A percentile compares a stretch with the other conserved stretches of the same genome.
phyloP scores from a whole-genome alignment of 179 eudicot species.

The Spergularia azorica region DNA sequence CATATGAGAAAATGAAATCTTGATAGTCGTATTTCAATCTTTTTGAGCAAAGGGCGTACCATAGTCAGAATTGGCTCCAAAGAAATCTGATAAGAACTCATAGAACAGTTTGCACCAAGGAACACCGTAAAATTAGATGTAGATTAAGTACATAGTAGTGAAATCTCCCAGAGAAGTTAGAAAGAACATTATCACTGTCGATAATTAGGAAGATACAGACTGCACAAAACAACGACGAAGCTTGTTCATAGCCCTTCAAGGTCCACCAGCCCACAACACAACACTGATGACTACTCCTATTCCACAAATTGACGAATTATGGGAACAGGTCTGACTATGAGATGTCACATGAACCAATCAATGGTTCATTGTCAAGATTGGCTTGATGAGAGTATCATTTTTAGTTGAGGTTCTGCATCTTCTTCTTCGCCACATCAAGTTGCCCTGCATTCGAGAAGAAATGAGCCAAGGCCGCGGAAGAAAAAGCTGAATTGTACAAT shows the following conservation, averaged over 20 bases:
- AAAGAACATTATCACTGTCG: neutral
- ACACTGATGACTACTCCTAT: neutral
- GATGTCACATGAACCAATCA: neutral
- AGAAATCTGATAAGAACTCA: too few relatives aligned
- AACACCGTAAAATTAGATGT: neutral
- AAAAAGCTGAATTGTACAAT: neutral
- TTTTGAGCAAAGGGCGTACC: neutral
- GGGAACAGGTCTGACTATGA: neutral
- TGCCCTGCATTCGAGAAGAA: constrained; percentile 16
- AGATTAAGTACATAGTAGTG: neutral
- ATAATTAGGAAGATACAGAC: neutral
- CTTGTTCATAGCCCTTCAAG: constrained; percentile 1
- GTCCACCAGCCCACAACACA: neutral
- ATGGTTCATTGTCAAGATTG: constrained; percentile 1
- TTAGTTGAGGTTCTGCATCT: constrained; percentile 38
- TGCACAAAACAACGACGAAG: neutral
- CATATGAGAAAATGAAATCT: too few relatives aligned
- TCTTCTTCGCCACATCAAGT: constrained; percentile 53
- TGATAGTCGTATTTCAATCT: too few relatives aligned
- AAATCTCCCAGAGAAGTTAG: neutral
- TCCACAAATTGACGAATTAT: neutral
- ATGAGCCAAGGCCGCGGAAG: neutral
- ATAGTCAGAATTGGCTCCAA: neutral
- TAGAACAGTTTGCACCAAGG: neutral
- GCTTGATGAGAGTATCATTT: constrained; percentile 30